Percentiles rank a stretch among this genome's conserved stretches.
phyloP scores from a whole-genome alignment of 164 flowering plant species.

The Stephania cephalantha region DNA sequence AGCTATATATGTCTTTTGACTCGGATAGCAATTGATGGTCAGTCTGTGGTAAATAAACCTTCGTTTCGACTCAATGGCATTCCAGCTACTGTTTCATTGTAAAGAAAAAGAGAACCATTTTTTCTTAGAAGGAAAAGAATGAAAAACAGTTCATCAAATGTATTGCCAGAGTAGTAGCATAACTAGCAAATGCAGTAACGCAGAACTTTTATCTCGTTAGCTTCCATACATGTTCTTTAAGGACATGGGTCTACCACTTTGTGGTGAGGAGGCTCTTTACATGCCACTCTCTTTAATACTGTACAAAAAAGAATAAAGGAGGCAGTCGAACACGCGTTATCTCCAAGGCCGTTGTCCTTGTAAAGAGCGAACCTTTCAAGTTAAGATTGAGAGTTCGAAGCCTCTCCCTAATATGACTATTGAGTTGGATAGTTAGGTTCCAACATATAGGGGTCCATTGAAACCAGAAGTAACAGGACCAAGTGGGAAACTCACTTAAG shows the following conservation, averaged over 20 bases:
- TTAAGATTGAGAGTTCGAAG: too few species aligned
- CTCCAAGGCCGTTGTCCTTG: neutral
- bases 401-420: too few species aligned
- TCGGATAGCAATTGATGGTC: neutral
- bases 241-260: neutral
- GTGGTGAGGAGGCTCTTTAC: neutral
- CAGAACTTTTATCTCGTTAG: neutral
- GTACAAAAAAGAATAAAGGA: neutral
- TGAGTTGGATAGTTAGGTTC: too few species aligned
- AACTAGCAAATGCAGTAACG: neutral
- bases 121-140: neutral
- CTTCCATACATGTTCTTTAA: neutral
- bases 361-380: too few species aligned
- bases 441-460: too few species aligned
- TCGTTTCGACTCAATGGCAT: neutral
- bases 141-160: neutral
- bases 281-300: neutral
- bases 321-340: neutral
- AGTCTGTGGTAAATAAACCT: neutral
- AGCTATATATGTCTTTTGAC: neutral
- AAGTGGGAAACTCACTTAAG: too few species aligned
- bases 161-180: neutral
- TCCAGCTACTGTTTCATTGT: neutral
- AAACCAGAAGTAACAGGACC: too few species aligned
- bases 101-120: neutral